Evolutionary conservation across 2,329 filamentous ascomycete genomes (phyloP), one percentile per base, ranked within the genome.

Genomic region (Fonsecaea pedrosoi): DNA sequence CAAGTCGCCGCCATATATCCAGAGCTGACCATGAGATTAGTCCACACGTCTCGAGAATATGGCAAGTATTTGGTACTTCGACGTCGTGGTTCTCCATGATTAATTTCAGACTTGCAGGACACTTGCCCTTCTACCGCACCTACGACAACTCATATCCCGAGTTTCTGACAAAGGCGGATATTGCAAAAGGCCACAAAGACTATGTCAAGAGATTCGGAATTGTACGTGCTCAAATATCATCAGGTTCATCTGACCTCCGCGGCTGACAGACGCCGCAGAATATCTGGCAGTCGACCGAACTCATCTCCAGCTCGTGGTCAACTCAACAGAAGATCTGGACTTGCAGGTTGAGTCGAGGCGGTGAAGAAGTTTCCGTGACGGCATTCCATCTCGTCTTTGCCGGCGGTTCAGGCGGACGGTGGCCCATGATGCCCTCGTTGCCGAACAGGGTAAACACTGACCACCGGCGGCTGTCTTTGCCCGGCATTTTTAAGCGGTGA

Each of bases 251-350:
- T 15, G 10, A 13, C 12, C 10, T 40, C 12, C 38, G 12, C 38
- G 12, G 38, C 38, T 40, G 38, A 40, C 9, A 4, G 25, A 25
- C 15, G 38, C 4, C 12, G 10, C 38, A 40, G 38, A 40, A 40
- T 40, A 15, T 78, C 74, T 6, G 78, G 79, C 74, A 73, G 5
- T 71, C 18, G 9, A 53, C 48, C 7, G 48, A 53, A 25, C 13
- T 53, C 5, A 9, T 53, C 7, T 21, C 48, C 10, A 53, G 48
- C 13, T 32, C 48, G 5, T 53, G 48, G 48, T 21, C 18, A 21
- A 7, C 18, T 6, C n/a, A 53, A 25, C 6, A 53, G n/a, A 53
- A 75, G 1, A 69, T 73, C n/a, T 84, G 80, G 80, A 77, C 74
- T 0, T 76, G 83, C 37, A 70, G 69, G 5, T 64, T 79, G n/a